Percentiles rank a stretch among this genome's conserved stretches.
phyloP scores from a whole-genome alignment of 1,284 basidiomycete species.

The Cutaneotrichosporon sp. region DNA sequence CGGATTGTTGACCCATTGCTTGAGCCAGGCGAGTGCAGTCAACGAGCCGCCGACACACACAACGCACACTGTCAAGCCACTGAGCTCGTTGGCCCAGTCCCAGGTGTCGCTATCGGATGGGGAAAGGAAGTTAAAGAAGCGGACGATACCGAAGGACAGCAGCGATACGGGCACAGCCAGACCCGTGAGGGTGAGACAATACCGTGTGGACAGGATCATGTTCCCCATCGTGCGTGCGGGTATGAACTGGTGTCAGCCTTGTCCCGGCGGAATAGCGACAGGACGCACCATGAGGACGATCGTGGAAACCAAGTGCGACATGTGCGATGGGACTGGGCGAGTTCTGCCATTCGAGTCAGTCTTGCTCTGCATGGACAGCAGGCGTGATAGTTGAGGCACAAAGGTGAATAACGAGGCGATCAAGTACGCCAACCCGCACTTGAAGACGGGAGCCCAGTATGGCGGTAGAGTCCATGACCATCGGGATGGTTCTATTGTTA shows the following conservation, averaged over 20 bases:
- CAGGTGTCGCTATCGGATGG: slow-evolving; percentile 42
- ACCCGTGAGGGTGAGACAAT: slow-evolving; percentile 59
- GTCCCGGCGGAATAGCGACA: background rate
- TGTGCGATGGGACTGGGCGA: slow-evolving; percentile 63
- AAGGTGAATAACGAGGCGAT: slow-evolving; percentile 91
- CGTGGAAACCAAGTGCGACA: slow-evolving; percentile 87
- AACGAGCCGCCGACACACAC: slow-evolving; percentile 80
- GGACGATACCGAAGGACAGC: slow-evolving; percentile 74
- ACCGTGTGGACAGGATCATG: slow-evolving; percentile 66
- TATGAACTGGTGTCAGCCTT: slow-evolving; percentile 59
- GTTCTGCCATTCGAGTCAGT: slow-evolving; percentile 56
- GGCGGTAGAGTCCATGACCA: slow-evolving; percentile 31
- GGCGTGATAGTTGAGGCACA: slow-evolving; percentile 58
- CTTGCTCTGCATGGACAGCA: slow-evolving; percentile 50
- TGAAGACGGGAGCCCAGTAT: slow-evolving; percentile 60
- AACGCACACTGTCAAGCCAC: slow-evolving; percentile 61
- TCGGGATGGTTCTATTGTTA: background rate
- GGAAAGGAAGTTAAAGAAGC: slow-evolving; percentile 64
- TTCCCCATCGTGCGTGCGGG: slow-evolving; percentile 74
- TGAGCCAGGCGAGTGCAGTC: slow-evolving; percentile 68
- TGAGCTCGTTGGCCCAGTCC: slow-evolving; percentile 48
- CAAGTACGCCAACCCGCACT: slow-evolving; percentile 88
- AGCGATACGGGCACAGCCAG: slow-evolving; percentile 78
- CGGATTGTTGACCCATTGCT: slow-evolving; percentile 84
- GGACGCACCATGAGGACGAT: slow-evolving; percentile 60